phyloP scores from a whole-genome alignment of 352 stramenopile genomes.

The Globisporangium cystogenes region DNA sequence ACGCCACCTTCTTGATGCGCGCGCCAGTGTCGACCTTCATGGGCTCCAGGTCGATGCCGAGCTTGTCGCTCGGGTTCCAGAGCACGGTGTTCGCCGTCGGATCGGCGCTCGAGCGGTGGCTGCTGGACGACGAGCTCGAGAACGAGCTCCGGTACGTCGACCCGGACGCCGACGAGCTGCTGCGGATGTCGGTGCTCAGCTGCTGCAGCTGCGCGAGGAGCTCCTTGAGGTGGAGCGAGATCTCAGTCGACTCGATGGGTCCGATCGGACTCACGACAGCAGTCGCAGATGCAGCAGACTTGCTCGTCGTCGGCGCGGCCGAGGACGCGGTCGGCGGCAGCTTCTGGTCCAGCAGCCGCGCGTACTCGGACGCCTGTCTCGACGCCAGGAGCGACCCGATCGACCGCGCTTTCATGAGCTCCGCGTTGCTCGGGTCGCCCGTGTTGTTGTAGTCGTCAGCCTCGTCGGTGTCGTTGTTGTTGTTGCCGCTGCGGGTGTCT shows the following conservation, averaged over 20 bases:
- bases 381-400: conserved; percentile 38
- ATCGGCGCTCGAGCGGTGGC: conserved; percentile 10
- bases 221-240: conserved; percentile 65
- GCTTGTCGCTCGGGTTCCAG: conserved; percentile 72
- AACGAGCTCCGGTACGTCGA: conserved; percentile 76
- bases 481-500: conserved; percentile 13
- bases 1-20: conserved; percentile 59
- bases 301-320: neutral
- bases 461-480: neutral
- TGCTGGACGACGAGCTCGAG: conserved; percentile 49
- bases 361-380: conserved; percentile 30
- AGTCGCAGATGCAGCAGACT: neutral
- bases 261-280: conserved; percentile 17
- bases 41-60: conserved; percentile 61
- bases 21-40: conserved; percentile 41
- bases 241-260: conserved; percentile 43
- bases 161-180: conserved; percentile 36
- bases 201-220: conserved; percentile 67
- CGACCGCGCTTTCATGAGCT: conserved; percentile 44
- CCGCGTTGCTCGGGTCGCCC: conserved; percentile 19
- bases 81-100: conserved; percentile 38
- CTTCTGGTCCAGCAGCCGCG: conserved; percentile 31
- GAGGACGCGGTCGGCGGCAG: conserved; percentile 4
- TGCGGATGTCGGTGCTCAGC: conserved; percentile 62
- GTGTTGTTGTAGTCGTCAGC: conserved; percentile 17